A percentile compares a stretch with the other conserved stretches of the same genome.
These are phyloP conservation scores for Platanthera guangdongensis DNA, from an alignment of 106 monocot genomes.

Conservation along the genomic window DNA sequence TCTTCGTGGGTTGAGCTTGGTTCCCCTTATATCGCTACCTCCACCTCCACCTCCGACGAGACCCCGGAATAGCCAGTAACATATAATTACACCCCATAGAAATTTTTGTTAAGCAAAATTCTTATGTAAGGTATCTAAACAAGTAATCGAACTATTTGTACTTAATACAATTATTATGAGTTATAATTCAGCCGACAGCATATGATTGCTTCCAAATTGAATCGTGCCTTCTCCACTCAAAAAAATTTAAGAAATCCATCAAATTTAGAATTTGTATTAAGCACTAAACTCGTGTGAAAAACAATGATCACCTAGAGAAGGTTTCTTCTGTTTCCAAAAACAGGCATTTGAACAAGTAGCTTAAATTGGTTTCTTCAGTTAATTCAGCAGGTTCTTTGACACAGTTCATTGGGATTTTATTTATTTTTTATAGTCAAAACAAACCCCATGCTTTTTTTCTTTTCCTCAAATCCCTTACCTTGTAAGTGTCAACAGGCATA, in stretches of 20 bases:
- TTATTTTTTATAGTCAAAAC: not conserved
- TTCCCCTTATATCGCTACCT: no score
- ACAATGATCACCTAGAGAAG: not conserved
- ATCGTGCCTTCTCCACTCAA: not conserved
- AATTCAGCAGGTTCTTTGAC: not conserved
- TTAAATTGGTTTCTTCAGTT: no score
- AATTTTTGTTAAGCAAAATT: not conserved
- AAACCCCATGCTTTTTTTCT: not conserved
- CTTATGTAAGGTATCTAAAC: not conserved
- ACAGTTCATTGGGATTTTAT: not conserved
- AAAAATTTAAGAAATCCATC: not conserved
- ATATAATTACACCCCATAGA: not conserved
- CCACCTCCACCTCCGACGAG: no score
- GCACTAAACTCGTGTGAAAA: not conserved
- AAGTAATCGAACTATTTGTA: not conserved
- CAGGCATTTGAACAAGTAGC: not conserved
- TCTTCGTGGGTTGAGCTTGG: no score
- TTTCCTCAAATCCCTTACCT: constrained; percentile 33
- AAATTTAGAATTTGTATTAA: not conserved
- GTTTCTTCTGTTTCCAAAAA: not conserved
- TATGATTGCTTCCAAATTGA: not conserved
- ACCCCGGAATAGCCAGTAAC: no score
- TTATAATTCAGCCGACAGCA: not conserved
- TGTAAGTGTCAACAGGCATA: constrained; percentile 83
- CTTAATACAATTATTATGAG: no score